Evolutionary conservation across 768 basidiomycete genomes (phyloP), one percentile per base, ranked within the genome.

Genomic region (Naganishia vishniacii): DNA sequence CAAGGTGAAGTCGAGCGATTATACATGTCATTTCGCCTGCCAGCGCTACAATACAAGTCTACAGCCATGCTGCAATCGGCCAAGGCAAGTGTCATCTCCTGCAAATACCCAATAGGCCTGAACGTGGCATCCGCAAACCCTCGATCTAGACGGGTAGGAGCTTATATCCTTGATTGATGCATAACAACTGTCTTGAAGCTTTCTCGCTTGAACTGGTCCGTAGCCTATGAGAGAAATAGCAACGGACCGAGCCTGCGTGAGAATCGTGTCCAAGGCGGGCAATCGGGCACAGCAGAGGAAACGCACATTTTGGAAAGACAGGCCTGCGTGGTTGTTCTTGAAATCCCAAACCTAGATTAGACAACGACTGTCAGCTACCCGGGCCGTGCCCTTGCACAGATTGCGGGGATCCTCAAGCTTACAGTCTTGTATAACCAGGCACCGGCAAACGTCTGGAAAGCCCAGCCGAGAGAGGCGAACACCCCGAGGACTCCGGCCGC

Each of bases 391-490:
- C 15, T 37, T 37, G 7, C 34, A 15, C 7, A 15, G 8, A 7
- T 7, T 37, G 15, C 40, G 26, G 15, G n/a, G n/a, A n/a, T 47
- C 45, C 56, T 1, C 13, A 25, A 2, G 32, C 53, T 37, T 20
- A 56, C 53, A 28, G 45, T 40, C 69, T 77, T 74, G 70, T 74
- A 77, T 20, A 77, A 62, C 49, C 75, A 61, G 6, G 70, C 75
- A 25, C 75, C 75, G 11, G 70, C 73, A 44, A 69, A 66, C n/a
- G 68, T 88, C 78, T 99, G 91, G 26, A 93, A 62, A 4, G 82
- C 81, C 94, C 94, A 99, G 40, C 91, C 92, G 28, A 85, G 82
- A 11, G 89, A 89, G 11, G 93, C 83, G 47, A 98, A 77, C 16
- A 85, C 81, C 48, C 90, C 86, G 60, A 98, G 81, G 61, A 94